Percentiles rank a stretch among this genome's conserved stretches.
Evolutionary conservation across 169 alveolate species (phyloP).

Genomic region (Eimeria sp.): DNA sequence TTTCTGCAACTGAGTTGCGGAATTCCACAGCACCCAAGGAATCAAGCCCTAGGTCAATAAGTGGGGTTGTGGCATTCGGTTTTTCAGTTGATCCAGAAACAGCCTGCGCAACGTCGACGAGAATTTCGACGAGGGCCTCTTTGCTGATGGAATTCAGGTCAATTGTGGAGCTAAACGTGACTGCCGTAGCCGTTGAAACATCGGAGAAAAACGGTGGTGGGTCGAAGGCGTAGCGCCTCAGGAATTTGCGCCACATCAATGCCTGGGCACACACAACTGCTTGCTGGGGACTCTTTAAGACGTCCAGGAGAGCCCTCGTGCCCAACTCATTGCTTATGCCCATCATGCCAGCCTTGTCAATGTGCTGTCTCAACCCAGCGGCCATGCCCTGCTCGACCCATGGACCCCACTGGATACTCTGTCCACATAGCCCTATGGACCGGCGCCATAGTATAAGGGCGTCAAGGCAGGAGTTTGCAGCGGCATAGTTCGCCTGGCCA

Average conservation of each 20-base stretch:
- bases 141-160: conserved; percentile 72
- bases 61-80: conserved; percentile 82
- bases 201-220: conserved; percentile 78
- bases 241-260: conserved; percentile 85
- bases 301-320: conserved; percentile 83
- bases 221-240: conserved; percentile 82
- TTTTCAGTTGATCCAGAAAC: conserved; percentile 80
- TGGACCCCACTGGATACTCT: conserved; percentile 90
- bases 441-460: conserved; percentile 86
- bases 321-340: conserved; percentile 88
- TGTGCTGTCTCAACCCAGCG: conserved; percentile 82
- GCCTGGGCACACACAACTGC: conserved; percentile 87
- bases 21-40: conserved; percentile 91
- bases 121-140: conserved; percentile 56
- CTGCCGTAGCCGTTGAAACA: conserved; percentile 64
- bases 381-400: conserved; percentile 88
- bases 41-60: conserved; percentile 90
- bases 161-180: not conserved
- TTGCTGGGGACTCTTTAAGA: conserved; percentile 18
- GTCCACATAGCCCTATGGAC: conserved; percentile 84
- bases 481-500: conserved; percentile 89
- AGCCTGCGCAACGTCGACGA: conserved; percentile 74
- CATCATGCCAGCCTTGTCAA: conserved; percentile 88
- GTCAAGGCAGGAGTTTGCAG: conserved; percentile 88
- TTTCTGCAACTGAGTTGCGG: conserved; percentile 87